Evolutionary conservation across 257 asterid species (phyloP).

Genomic region (Jacaranda mimosifolia): DNA sequence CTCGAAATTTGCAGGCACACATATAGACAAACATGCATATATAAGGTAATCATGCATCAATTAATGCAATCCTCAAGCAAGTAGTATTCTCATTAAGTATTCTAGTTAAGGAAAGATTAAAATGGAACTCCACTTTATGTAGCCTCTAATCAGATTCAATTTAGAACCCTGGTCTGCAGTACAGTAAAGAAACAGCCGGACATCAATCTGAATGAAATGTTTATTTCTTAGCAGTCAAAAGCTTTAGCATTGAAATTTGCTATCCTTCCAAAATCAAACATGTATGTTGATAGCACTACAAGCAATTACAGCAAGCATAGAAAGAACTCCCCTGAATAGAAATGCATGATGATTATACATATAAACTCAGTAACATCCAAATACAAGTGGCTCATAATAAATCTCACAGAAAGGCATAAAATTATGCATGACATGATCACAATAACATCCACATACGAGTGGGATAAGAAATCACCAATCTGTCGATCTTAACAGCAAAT

Average conservation of each 20-base stretch:
- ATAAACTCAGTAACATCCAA: not conserved
- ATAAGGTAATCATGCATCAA: constrained; percentile 14
- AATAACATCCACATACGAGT: constrained; percentile 6
- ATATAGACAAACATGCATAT: not conserved
- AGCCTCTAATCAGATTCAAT: not conserved
- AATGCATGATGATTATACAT: not conserved
- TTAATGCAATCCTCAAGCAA: constrained; percentile 14
- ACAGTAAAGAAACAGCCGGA: constrained; percentile 2
- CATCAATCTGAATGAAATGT: constrained; percentile 2
- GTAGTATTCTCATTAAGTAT: not conserved
- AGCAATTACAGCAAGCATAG: constrained; percentile 13
- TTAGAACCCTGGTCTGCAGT: not conserved
- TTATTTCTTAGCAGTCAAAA: constrained; percentile 16
- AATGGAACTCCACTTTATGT: not conserved
- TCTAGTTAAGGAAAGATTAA: not conserved
- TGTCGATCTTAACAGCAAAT: not conserved
- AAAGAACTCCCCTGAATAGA: not conserved
- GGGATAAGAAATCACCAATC: not conserved
- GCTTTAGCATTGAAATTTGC: not conserved
- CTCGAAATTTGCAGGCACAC: constrained; percentile 15
- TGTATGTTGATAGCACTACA: not conserved
- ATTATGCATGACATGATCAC: not conserved
- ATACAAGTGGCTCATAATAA: not conserved
- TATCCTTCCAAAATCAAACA: constrained; percentile 10
- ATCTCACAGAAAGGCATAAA: not conserved